Conservation (phyloP, 257 asterid genomes). For the Primulina huaijiensis region DNA sequence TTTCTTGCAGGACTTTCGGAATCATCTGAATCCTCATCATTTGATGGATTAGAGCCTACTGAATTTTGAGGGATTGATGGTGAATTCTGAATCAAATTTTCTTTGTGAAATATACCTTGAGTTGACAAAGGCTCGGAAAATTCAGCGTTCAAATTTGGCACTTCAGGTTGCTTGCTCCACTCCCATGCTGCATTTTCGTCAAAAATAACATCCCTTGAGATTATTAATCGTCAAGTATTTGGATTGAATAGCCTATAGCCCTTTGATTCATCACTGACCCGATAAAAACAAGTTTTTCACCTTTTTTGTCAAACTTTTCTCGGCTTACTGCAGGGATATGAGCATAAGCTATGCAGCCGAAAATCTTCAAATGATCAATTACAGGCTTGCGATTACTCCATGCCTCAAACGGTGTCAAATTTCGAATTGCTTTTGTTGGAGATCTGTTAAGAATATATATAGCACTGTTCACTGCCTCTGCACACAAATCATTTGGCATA, state of each 20-base stretch:
- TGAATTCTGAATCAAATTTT: too few relatives aligned
- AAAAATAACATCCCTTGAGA: constrained; percentile 18
- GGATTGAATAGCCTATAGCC: neutral
- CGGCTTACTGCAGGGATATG: neutral
- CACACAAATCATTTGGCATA: constrained; percentile 10
- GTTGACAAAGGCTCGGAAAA: too few relatives aligned
- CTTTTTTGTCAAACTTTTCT: constrained; percentile 7
- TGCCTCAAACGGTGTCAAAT: constrained; percentile 14
- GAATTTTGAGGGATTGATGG: too few relatives aligned
- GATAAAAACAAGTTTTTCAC: constrained; percentile 3
- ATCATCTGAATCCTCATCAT: neutral
- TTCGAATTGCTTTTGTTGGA: constrained; percentile 6
- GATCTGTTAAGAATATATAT: constrained; percentile 11
- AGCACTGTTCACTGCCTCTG: constrained; percentile 1
- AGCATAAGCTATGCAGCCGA: constrained; percentile 10
- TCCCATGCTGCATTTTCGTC: constrained; percentile 11
- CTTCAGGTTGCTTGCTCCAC: neutral
- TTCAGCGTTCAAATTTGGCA: too few relatives aligned
- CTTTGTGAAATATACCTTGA: too few relatives aligned
- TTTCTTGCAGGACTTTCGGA: neutral
- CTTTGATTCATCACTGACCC: constrained; percentile 19
- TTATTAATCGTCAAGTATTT: too few relatives aligned
- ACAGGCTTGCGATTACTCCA: constrained; percentile 8
- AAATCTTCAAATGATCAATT: constrained; percentile 18
- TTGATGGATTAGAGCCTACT: neutral